phyloP scores from a whole-genome alignment of 345 rosid genomes.

The Eucalyptus erythrocorys region DNA sequence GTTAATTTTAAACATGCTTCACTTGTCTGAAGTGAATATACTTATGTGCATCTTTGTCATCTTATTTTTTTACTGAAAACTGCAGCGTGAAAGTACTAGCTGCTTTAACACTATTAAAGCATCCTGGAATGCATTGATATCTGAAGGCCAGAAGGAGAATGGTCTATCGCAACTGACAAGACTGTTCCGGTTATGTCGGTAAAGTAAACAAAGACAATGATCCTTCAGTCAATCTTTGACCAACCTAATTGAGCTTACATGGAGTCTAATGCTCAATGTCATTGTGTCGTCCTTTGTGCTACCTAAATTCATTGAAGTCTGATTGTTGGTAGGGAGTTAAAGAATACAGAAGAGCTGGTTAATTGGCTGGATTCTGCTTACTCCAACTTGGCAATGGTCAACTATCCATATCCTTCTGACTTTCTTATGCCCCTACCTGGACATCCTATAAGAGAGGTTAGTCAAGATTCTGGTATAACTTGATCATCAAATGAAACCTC shows the following conservation, averaged over 20 bases:
- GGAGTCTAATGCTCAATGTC: not conserved
- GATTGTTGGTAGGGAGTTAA: constrained; percentile 44
- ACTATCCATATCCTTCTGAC: constrained; percentile 72
- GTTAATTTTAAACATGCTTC: not conserved
- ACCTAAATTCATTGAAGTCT: not conserved
- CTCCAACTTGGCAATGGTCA: constrained; percentile 88
- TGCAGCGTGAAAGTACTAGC: constrained; percentile 75
- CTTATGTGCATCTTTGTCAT: not conserved
- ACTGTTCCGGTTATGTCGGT: constrained; percentile 70
- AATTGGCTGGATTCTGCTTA: constrained; percentile 89
- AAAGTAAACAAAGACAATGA: not conserved
- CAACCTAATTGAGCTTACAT: not conserved
- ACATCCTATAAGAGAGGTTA: constrained; percentile 85
- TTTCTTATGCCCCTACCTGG: constrained; percentile 97
- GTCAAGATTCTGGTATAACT: not conserved
- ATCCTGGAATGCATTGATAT: constrained; percentile 56
- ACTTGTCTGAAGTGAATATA: not conserved
- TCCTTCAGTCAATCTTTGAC: not conserved
- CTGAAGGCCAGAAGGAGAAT: constrained; percentile 52
- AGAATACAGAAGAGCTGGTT: constrained; percentile 40
- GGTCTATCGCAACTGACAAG: constrained; percentile 61
- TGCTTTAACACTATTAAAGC: constrained; percentile 73
- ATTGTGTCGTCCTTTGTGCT: not conserved
- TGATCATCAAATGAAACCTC: not conserved
- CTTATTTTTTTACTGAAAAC: not conserved